Percentiles rank a stretch among this genome's conserved stretches.
phyloP scores from a whole-genome alignment of 2,329 filamentous ascomycete species.

The Fonsecaea pugnacius region DNA sequence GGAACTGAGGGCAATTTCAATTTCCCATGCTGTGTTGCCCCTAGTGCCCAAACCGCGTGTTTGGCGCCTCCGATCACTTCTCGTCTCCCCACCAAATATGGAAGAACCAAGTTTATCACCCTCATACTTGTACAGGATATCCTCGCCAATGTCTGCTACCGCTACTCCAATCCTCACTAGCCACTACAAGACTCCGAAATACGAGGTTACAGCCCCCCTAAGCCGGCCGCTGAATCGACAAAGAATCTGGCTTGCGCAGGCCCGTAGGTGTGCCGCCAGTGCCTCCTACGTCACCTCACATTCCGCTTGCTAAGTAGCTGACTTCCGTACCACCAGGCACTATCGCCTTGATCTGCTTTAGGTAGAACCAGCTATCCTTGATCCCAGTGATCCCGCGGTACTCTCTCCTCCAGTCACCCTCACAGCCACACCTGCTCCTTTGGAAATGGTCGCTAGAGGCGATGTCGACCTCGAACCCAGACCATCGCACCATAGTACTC shows the following conservation, averaged over 20 bases:
- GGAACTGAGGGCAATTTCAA: not conserved
- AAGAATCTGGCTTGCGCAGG: not conserved
- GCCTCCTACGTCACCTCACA: slow-evolving; percentile 3
- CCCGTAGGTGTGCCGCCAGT: not conserved
- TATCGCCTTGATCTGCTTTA: not conserved
- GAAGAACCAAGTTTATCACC: no score
- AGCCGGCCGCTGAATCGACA: not conserved
- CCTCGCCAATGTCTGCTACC: no score
- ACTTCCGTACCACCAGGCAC: not conserved
- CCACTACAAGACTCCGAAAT: no score
- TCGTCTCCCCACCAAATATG: no score
- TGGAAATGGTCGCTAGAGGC: slow-evolving; percentile 9
- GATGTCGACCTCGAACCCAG: slow-evolving; percentile 13
- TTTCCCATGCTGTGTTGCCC: not conserved
- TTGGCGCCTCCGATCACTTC: not conserved
- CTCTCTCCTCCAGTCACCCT: not conserved
- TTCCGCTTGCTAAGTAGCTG: not conserved
- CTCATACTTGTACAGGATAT: no score
- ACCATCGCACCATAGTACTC: not conserved
- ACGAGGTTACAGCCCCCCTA: no score
- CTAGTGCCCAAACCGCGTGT: not conserved
- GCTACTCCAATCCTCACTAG: no score
- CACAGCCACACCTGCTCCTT: slow-evolving; percentile 4
- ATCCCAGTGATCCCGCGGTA: not conserved
- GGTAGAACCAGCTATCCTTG: not conserved